Evolutionary conservation across 108 stramenopile species (phyloP).

Genomic region (Mediolabrus comicus): DNA sequence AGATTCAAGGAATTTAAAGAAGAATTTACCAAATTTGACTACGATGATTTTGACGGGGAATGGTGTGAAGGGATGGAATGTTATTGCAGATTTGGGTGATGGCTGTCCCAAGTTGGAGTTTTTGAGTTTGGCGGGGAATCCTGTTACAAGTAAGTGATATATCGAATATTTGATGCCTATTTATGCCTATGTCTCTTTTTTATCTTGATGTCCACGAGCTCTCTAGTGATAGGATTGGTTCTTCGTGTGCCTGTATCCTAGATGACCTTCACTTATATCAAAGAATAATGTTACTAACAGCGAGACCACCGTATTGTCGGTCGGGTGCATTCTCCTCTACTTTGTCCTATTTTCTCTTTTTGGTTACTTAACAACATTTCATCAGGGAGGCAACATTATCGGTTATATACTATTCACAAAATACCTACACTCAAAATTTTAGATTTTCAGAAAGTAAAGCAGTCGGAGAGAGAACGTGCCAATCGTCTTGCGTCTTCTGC

Average conservation of each 20-base stretch:
- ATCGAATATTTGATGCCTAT: slow-evolving; percentile 4
- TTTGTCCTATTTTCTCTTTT: neutral
- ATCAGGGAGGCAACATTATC: slow-evolving; percentile 82
- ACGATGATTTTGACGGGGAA: slow-evolving; percentile 64
- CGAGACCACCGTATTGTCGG: slow-evolving; percentile 24
- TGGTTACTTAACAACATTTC: neutral
- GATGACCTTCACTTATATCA: neutral
- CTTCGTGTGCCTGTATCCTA: neutral
- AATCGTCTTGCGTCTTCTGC: slow-evolving; percentile 73
- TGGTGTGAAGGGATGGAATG: slow-evolving; percentile 62
- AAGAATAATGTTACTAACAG: slow-evolving; percentile 31
- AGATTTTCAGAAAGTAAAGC: slow-evolving; percentile 69
- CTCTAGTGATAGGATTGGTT: slow-evolving; percentile 13
- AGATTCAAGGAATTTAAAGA: slow-evolving; percentile 58
- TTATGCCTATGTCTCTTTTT: neutral
- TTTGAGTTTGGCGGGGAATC: slow-evolving; percentile 71
- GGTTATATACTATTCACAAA: slow-evolving; percentile 64
- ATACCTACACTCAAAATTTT: slow-evolving; percentile 75
- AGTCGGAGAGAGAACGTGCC: slow-evolving; percentile 75
- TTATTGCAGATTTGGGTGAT: slow-evolving; percentile 63
- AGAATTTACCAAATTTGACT: slow-evolving; percentile 58
- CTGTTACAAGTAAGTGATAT: slow-evolving; percentile 75
- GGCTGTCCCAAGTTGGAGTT: slow-evolving; percentile 72
- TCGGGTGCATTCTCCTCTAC: slow-evolving; percentile 1
- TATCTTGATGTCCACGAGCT: neutral